A percentile compares a stretch with the other conserved stretches of the same genome.
Evolutionary conservation across 2,329 filamentous ascomycete species (phyloP).

Genomic region (Aspergillus tanneri): DNA sequence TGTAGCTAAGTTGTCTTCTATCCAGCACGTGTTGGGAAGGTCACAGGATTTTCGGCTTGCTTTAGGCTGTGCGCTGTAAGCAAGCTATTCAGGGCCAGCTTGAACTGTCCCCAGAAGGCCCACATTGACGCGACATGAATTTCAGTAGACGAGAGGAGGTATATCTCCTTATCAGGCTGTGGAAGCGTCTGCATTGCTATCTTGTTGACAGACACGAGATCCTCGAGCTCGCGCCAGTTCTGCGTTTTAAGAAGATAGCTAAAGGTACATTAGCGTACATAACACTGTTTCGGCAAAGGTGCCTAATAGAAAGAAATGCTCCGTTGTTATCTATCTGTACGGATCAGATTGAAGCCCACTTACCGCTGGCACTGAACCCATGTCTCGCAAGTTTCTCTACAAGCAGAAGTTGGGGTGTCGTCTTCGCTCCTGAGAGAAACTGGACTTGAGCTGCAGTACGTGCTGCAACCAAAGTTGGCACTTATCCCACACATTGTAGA

Average conservation of each 20-base stretch:
- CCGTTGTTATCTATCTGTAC: background rate
- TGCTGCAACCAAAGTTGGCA: constrained; percentile 8
- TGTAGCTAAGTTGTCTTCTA: no score
- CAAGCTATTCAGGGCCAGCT: no score
- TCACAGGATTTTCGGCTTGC: no score
- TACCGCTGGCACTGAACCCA: constrained; percentile 5
- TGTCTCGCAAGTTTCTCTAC: constrained; percentile 6
- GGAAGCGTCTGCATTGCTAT: no score
- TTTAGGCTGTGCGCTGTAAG: no score
- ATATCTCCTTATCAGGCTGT: no score
- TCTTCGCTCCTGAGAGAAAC: constrained; percentile 1
- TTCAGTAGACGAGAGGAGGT: no score
- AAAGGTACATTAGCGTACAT: background rate
- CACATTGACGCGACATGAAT: no score
- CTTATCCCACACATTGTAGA: constrained; percentile 9
- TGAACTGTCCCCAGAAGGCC: no score
- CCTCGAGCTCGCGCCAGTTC: constrained; percentile 9
- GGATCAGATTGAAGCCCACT: constrained; percentile 1
- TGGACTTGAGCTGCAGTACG: constrained; percentile 3
- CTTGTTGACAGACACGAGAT: no score
- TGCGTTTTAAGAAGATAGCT: constrained; percentile 7
- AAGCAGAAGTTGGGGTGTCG: constrained; percentile 4
- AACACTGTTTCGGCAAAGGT: no score
- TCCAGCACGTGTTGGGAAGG: no score
- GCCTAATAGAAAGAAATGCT: background rate